Evolutionary conservation across 148 eudicot genomes (phyloP).

Genomic region (Silene conica): DNA sequence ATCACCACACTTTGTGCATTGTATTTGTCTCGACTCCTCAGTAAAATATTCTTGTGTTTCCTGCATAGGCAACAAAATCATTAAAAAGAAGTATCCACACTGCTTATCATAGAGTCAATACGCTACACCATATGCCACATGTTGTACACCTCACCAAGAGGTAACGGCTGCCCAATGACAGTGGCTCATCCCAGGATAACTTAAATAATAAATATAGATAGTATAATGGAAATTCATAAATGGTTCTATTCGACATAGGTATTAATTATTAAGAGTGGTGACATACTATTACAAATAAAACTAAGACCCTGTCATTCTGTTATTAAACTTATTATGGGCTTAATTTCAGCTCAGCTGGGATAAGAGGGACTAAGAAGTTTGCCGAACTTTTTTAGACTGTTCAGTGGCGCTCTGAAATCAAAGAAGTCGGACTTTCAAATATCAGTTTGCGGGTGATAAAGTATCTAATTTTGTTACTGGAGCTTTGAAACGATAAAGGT

Average conservation of each 20-base stretch:
- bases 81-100: constrained; percentile 2
- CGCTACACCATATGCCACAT: neutral
- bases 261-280: neutral
- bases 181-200: neutral
- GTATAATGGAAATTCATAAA: neutral
- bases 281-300: neutral
- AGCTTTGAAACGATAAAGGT: neutral
- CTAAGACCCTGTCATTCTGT: too few species aligned
- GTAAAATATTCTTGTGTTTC: constrained; percentile 59
- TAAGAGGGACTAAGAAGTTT: too few species aligned
- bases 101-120: neutral
- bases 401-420: neutral
- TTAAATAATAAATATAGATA: neutral
- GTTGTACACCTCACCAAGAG: neutral
- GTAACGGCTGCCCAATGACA: neutral
- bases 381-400: neutral
- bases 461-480: neutral
- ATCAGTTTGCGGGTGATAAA: neutral
- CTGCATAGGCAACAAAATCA: constrained; percentile 33
- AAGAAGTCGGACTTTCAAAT: too few species aligned
- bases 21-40: constrained; percentile 97
- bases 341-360: too few species aligned
- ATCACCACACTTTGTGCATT: constrained; percentile 93
- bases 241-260: neutral
- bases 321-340: too few species aligned